Percentiles rank a stretch among this genome's conserved stretches.
Conservation (phyloP, 176 grass and related monocot genomes). For the Puccinellia tenuiflora region DNA sequence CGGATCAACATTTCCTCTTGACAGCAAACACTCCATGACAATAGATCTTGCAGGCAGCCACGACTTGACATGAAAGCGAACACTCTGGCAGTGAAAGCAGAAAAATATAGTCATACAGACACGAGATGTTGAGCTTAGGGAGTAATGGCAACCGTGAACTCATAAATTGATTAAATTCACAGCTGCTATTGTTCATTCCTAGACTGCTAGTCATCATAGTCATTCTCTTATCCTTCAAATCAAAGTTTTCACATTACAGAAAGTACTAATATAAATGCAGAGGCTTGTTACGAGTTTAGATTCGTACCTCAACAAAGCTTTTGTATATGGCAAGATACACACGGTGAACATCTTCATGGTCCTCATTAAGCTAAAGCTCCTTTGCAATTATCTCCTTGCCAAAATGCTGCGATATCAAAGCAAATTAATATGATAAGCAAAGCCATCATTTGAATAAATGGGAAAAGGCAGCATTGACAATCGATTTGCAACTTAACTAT, state of each 20-base stretch:
- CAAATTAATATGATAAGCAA: conserved; percentile 1
- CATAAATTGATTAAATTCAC: background rate
- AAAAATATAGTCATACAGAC: conserved; percentile 14
- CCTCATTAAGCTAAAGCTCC: conserved; percentile 76
- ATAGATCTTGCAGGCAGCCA: conserved; percentile 95
- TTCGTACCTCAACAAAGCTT: conserved; percentile 86
- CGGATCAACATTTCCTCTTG: conserved; percentile 67
- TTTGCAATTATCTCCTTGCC: conserved; percentile 98
- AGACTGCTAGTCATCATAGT: background rate
- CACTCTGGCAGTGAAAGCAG: conserved; percentile 45
- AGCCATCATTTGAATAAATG: background rate
- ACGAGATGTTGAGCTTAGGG: background rate
- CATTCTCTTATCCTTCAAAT: background rate
- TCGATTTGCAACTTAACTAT: background rate
- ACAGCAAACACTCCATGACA: conserved; percentile 77
- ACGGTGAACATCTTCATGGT: conserved; percentile 69
- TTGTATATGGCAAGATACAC: conserved; percentile 94
- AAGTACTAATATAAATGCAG: background rate
- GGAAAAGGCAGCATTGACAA: background rate
- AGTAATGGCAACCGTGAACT: background rate
- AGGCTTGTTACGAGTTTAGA: background rate
- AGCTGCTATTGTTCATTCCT: background rate
- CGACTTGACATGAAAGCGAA: conserved; percentile 76
- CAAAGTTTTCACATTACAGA: background rate
- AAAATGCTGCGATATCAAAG: conserved; percentile 56